These are phyloP conservation scores for Moringa oleifera DNA, from an alignment of 345 rosid species.

Conservation along the genomic window DNA sequence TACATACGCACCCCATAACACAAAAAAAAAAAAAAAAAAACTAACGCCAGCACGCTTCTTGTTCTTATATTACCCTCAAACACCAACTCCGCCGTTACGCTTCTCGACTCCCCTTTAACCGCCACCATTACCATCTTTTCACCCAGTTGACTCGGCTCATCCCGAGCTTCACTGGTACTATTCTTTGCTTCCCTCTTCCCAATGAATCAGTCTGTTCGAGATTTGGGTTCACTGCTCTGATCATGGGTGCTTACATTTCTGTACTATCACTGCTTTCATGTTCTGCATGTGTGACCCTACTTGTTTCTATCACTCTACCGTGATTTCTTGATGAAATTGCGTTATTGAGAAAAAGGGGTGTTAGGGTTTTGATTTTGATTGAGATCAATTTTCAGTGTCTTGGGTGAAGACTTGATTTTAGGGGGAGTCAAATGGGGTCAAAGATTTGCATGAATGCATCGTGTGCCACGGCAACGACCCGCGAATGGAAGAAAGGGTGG, in stretches of 20 bases:
- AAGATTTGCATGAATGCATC: constrained; percentile 79
- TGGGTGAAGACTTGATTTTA: constrained; percentile 4
- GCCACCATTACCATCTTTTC: background rate
- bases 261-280: background rate
- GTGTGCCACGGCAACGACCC: constrained; percentile 42
- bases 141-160: constrained; percentile 13
- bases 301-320: background rate
- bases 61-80: background rate
- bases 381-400: background rate
- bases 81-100: background rate
- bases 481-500: constrained; percentile 87
- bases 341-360: constrained; percentile 5
- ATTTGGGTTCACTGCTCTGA: background rate
- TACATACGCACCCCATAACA: background rate
- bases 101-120: constrained; percentile 1
- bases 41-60: background rate
- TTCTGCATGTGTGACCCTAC: constrained; percentile 11
- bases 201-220: background rate
- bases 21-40: no score
- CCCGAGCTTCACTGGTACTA: background rate
- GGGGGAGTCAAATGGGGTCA: constrained; percentile 40
- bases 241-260: constrained; percentile 11
- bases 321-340: constrained; percentile 8
- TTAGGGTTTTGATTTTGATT: constrained; percentile 24
- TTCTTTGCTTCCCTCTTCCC: background rate